Evolutionary conservation across 2,329 filamentous ascomycete species (phyloP).

Genomic region (Diaporthe ilicicola): DNA sequence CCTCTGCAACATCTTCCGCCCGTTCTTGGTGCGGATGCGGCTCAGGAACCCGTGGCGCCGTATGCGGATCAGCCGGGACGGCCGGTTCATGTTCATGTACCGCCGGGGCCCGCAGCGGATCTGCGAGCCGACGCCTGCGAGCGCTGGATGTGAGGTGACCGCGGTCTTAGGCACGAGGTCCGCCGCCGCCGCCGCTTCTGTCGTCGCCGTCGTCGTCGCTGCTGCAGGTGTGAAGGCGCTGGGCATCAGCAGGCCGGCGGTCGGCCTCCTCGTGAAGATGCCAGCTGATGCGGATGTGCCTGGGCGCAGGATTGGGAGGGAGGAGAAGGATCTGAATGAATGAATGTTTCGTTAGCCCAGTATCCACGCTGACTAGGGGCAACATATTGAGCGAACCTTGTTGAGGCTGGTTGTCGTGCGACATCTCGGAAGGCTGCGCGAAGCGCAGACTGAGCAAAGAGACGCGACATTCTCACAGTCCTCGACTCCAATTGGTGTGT

Average conservation of each 20-base stretch:
- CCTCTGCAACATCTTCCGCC: slow-evolving; percentile 60
- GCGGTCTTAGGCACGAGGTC: slow-evolving; percentile 57
- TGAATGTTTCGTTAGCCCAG: not conserved
- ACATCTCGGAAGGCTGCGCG: slow-evolving; percentile 30
- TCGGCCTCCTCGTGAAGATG: slow-evolving; percentile 39
- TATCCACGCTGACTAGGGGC: not conserved
- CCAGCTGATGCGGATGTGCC: slow-evolving; percentile 44
- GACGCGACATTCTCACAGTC: slow-evolving; percentile 27
- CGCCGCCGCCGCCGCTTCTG: slow-evolving; percentile 33
- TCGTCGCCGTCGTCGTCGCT: slow-evolving; percentile 32
- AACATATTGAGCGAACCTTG: slow-evolving; percentile 10
- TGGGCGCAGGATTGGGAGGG: slow-evolving; percentile 60
- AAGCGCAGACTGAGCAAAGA: slow-evolving; percentile 30
- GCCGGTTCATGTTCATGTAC: slow-evolving; percentile 61
- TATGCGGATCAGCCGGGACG: slow-evolving; percentile 66
- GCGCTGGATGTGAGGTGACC: slow-evolving; percentile 61
- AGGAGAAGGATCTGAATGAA: slow-evolving; percentile 45
- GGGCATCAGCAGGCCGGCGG: slow-evolving; percentile 43
- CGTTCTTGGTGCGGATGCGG: slow-evolving; percentile 58
- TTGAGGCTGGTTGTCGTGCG: slow-evolving; percentile 21
- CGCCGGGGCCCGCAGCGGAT: slow-evolving; percentile 64
- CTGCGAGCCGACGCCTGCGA: slow-evolving; percentile 53
- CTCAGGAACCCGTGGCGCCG: slow-evolving; percentile 66
- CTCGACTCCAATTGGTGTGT: not conserved
- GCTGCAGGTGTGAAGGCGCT: slow-evolving; percentile 33